A percentile compares a stretch with the other conserved stretches of the same genome.
phyloP scores from a whole-genome alignment of 176 grass and related monocot genomes.

The Oryza punctata region DNA sequence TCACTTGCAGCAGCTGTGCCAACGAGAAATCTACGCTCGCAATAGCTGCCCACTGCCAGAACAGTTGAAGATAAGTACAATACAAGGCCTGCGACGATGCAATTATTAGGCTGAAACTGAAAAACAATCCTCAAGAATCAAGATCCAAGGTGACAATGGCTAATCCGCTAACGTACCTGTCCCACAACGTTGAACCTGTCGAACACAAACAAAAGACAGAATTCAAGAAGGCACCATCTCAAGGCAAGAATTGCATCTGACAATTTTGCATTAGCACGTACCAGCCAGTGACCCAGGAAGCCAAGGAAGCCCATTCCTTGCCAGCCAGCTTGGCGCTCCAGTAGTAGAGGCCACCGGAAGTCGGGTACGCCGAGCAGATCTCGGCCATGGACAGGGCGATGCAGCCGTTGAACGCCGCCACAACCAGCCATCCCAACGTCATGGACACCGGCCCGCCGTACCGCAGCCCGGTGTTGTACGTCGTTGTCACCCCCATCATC shows the following conservation, averaged over 20 bases:
- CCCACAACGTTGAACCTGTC: slow-evolving; percentile 68
- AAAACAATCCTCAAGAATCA: neutral
- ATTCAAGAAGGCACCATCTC: neutral
- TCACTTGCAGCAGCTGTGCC: slow-evolving; percentile 80
- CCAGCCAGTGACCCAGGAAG: slow-evolving; percentile 86
- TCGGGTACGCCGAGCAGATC: slow-evolving; percentile 79
- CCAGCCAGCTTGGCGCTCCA: slow-evolving; percentile 87
- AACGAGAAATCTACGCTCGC: slow-evolving; percentile 67
- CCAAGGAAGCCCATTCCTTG: slow-evolving; percentile 63
- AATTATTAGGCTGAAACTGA: neutral
- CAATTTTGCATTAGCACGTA: neutral
- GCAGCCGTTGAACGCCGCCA: slow-evolving; percentile 45
- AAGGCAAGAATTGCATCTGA: neutral
- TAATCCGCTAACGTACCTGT: slow-evolving; percentile 29
- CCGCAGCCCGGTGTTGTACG: slow-evolving; percentile 62
- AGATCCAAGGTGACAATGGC: neutral
- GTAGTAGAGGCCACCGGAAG: slow-evolving; percentile 81
- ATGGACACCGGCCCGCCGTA: slow-evolving; percentile 64
- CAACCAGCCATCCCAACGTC: slow-evolving; percentile 59
- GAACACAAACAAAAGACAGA: neutral
- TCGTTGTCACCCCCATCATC: slow-evolving; percentile 54
- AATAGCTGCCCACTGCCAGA: slow-evolving; percentile 60
- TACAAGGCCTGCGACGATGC: no score
- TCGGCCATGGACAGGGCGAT: slow-evolving; percentile 73
- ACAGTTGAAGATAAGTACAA: neutral